These are phyloP conservation scores for Pseudogymnoascus sp. DNA, from an alignment of 2,329 filamentous ascomycete genomes.

Conservation along the genomic window DNA sequence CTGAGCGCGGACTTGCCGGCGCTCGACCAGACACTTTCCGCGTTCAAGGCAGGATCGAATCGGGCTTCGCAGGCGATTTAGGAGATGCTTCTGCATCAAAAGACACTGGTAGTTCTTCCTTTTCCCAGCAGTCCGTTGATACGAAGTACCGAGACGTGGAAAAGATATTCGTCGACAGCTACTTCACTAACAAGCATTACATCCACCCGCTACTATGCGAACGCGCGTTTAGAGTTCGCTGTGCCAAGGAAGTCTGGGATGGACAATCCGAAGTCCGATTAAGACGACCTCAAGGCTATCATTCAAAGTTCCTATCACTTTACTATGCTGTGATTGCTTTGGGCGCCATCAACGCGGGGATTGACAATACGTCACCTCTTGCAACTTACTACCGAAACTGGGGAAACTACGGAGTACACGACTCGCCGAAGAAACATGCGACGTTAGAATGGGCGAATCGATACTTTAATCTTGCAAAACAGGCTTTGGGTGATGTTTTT, in stretches of 20 bases:
- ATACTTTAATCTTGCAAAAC: conserved; percentile 24
- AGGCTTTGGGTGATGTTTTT: conserved; percentile 25
- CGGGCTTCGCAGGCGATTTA: background rate
- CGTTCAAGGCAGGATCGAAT: background rate
- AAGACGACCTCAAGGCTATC: conserved; percentile 6
- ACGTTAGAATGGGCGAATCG: conserved; percentile 20
- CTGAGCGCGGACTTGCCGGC: background rate
- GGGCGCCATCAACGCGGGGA: conserved; percentile 26
- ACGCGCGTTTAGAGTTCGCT: conserved; percentile 20
- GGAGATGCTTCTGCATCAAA: background rate
- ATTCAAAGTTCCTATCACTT: conserved; percentile 22
- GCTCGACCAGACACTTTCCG: background rate
- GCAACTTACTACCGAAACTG: background rate
- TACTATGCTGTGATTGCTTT: conserved; percentile 27
- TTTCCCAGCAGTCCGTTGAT: background rate
- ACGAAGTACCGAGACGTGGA: conserved; percentile 21
- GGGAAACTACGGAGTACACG: background rate
- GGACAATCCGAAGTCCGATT: background rate
- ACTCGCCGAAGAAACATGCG: background rate
- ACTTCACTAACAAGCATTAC: conserved; percentile 25
- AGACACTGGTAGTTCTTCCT: background rate
- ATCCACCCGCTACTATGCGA: conserved; percentile 24
- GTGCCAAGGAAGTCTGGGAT: conserved; percentile 21
- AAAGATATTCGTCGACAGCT: conserved; percentile 25
- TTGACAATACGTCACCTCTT: background rate